Percentiles rank a stretch among this genome's conserved stretches.
Conservation (phyloP, 1,139 yeast genomes). For the Meyerozyma sp. region DNA sequence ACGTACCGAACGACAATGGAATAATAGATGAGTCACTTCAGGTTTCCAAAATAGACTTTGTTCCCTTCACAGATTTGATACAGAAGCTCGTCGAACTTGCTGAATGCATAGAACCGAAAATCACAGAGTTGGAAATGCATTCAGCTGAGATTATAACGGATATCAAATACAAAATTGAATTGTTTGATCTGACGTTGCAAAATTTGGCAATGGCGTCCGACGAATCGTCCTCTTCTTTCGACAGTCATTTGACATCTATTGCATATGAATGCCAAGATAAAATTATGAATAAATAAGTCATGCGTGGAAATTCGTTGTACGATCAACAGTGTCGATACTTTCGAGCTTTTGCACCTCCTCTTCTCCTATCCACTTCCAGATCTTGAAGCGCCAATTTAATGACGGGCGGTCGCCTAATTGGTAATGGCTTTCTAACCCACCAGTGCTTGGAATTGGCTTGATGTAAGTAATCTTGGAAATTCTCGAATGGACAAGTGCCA, state of each 20-base stretch:
- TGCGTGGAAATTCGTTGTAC: not conserved
- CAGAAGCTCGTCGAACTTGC: not conserved
- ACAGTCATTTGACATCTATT: not conserved
- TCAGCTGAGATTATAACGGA: not conserved
- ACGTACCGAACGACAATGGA: not conserved
- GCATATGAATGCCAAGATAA: not conserved
- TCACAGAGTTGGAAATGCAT: not conserved
- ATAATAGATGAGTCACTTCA: not conserved
- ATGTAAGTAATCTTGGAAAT: conserved; percentile 65
- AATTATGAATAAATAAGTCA: not conserved
- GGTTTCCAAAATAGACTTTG: not conserved
- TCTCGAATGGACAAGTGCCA: conserved; percentile 94
- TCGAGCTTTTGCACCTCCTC: not conserved
- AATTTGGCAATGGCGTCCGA: not conserved
- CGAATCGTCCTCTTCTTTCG: not conserved
- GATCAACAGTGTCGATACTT: not conserved
- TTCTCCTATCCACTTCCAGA: conserved; percentile 14
- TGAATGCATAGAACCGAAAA: not conserved
- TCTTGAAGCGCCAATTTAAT: conserved; percentile 13
- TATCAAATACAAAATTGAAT: not conserved
- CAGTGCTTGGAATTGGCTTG: conserved; percentile 27
- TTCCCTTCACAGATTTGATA: not conserved
- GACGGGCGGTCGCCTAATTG: conserved; percentile 55
- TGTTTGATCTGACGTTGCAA: not conserved
- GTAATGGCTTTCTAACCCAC: conserved; percentile 60